Evolutionary conservation across 345 rosid species (phyloP).

Genomic region (Brassica cretica): DNA sequence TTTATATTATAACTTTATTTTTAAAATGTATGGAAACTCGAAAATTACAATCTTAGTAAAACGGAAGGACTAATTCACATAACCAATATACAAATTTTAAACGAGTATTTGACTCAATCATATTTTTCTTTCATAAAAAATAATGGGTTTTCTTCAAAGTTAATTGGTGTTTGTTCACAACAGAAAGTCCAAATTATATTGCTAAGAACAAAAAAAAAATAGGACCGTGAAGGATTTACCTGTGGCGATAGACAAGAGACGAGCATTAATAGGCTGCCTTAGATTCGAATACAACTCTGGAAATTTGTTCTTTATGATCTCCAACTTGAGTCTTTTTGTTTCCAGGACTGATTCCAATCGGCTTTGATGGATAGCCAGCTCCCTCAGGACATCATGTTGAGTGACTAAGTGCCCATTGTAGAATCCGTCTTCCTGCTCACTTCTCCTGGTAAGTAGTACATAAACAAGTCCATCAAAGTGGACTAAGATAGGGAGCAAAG

Average conservation of each 20-base stretch:
- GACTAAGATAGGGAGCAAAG: background rate
- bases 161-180: too few species aligned
- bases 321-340: constrained; percentile 43
- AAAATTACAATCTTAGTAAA: too few species aligned
- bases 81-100: too few species aligned
- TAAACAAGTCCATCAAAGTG: background rate
- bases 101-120: too few species aligned
- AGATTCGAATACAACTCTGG: background rate
- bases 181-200: too few species aligned
- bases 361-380: constrained; percentile 79
- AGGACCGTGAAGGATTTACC: constrained; percentile 47
- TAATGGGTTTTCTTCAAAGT: too few species aligned
- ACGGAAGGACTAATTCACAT: too few species aligned
- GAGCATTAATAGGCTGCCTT: background rate
- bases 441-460: background rate
- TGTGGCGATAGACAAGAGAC: background rate
- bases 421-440: background rate
- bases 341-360: background rate
- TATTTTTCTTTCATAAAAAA: too few species aligned
- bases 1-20: too few species aligned
- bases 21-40: too few species aligned
- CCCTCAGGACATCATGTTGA: constrained; percentile 48
- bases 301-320: background rate
- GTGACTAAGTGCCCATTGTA: background rate
- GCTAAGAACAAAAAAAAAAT: background rate